Conservation (phyloP, 2,329 filamentous ascomycete species). For the Fusarium continuum region DNA sequence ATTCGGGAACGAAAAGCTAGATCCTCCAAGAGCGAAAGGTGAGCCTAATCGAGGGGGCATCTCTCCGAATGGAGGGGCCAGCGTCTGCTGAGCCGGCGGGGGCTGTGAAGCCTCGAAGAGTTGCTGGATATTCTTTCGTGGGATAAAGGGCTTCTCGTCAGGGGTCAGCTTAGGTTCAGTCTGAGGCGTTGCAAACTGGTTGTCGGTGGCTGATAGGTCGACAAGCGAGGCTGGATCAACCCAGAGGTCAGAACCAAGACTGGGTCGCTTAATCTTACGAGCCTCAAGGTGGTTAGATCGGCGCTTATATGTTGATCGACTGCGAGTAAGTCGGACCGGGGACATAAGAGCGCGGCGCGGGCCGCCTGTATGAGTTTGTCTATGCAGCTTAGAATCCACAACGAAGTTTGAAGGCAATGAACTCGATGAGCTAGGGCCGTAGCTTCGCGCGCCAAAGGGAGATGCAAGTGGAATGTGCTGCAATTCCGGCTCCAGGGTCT, state of each 20-base stretch:
- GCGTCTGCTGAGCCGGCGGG: constrained; percentile 16
- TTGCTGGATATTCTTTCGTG: constrained; percentile 54
- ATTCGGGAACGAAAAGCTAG: constrained; percentile 70
- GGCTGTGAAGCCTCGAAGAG: constrained; percentile 50
- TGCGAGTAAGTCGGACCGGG: constrained; percentile 60
- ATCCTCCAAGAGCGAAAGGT: constrained; percentile 61
- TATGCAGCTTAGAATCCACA: constrained; percentile 46
- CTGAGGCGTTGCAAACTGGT: constrained; percentile 49
- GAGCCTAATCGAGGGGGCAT: constrained; percentile 65
- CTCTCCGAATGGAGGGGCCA: constrained; percentile 46
- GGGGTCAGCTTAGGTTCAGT: constrained; percentile 32
- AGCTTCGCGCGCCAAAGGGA: constrained; percentile 66
- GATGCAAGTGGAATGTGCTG: constrained; percentile 58
- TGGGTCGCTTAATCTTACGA: constrained; percentile 61
- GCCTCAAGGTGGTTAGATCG: constrained; percentile 61
- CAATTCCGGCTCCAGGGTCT: constrained; percentile 40
- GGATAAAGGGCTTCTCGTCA: constrained; percentile 50
- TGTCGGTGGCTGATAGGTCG: constrained; percentile 36
- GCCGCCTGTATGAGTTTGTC: constrained; percentile 60
- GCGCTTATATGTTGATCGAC: constrained; percentile 65
- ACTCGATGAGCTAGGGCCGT: constrained; percentile 68
- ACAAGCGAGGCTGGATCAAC: constrained; percentile 52
- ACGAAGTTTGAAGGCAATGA: constrained; percentile 54
- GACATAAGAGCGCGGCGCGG: constrained; percentile 62
- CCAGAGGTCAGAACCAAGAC: constrained; percentile 64